Conservation (phyloP, 2,329 filamentous ascomycete genomes). For the Penicillium sp. region DNA sequence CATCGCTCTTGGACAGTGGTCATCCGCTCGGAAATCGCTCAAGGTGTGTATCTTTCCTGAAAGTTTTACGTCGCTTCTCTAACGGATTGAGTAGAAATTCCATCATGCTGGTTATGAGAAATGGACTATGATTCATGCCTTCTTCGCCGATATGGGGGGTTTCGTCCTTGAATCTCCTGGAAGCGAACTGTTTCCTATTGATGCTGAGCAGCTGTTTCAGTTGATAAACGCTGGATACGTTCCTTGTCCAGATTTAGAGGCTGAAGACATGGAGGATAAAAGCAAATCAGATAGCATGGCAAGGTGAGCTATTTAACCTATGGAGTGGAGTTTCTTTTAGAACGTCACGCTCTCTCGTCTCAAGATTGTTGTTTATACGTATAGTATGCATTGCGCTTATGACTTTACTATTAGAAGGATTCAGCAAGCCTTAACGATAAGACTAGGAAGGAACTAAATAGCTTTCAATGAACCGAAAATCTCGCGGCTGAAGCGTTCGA, state of each 20-base stretch:
- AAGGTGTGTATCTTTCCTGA: not conserved
- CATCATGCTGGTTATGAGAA: not conserved
- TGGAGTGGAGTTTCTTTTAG: no score
- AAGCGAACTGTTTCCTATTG: conserved; percentile 6
- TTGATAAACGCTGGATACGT: conserved; percentile 1
- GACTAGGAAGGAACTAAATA: no score
- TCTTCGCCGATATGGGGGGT: conserved; percentile 11
- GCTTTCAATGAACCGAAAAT: no score
- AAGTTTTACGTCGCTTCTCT: not conserved
- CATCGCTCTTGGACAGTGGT: conserved; percentile 9
- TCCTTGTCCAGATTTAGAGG: conserved; percentile 4
- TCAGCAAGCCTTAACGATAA: no score
- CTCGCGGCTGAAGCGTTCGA: no score
- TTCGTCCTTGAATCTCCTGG: conserved; percentile 7
- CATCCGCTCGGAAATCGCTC: conserved; percentile 8
- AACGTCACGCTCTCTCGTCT: no score
- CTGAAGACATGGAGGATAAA: conserved; percentile 4
- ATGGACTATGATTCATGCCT: conserved; percentile 9
- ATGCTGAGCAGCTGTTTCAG: conserved; percentile 6
- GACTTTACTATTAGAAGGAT: no score
- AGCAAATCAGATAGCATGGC: conserved; percentile 8
- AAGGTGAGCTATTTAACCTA: no score
- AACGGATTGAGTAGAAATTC: not conserved
- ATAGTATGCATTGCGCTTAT: no score
- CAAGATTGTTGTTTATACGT: no score